A percentile compares a stretch with the other conserved stretches of the same genome.
phyloP scores from a whole-genome alignment of 2,329 filamentous ascomycete genomes.

The Gnomoniopsis smithogilvyi region DNA sequence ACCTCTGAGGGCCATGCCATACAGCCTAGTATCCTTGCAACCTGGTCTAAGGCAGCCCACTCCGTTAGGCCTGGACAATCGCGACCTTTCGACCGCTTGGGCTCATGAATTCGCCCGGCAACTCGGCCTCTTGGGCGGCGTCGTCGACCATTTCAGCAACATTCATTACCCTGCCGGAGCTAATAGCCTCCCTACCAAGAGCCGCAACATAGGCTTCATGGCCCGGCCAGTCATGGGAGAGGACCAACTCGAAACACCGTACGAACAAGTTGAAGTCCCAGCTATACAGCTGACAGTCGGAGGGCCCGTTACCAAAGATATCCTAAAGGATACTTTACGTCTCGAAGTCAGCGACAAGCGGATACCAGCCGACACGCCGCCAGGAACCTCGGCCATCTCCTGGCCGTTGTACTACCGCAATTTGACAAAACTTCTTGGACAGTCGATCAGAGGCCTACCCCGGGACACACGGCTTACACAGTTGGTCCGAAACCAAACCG shows the following conservation, averaged over 20 bases:
- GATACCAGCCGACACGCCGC: neutral
- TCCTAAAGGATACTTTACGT: neutral
- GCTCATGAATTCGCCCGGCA: constrained; percentile 11
- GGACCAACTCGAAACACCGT: neutral
- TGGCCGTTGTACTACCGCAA: constrained; percentile 6
- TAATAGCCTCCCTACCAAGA: neutral
- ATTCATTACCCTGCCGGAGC: neutral
- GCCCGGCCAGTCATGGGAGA: neutral
- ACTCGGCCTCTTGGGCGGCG: constrained; percentile 7
- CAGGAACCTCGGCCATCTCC: neutral
- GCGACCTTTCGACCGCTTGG: constrained; percentile 13
- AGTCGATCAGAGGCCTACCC: constrained; percentile 1
- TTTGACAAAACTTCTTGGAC: neutral
- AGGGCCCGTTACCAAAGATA: neutral
- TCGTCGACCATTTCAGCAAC: constrained; percentile 10
- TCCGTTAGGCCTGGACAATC: constrained; percentile 14
- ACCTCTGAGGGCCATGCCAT: constrained; percentile 1
- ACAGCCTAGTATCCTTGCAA: neutral
- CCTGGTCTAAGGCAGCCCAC: neutral
- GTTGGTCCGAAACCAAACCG: neutral
- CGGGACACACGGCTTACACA: constrained; percentile 2
- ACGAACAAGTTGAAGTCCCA: constrained; percentile 9
- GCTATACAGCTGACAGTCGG: neutral
- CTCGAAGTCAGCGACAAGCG: neutral
- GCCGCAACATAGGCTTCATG: constrained; percentile 1